phyloP scores from a whole-genome alignment of 2,329 filamentous ascomycete species.

The Rhynchosporium graminicola region DNA sequence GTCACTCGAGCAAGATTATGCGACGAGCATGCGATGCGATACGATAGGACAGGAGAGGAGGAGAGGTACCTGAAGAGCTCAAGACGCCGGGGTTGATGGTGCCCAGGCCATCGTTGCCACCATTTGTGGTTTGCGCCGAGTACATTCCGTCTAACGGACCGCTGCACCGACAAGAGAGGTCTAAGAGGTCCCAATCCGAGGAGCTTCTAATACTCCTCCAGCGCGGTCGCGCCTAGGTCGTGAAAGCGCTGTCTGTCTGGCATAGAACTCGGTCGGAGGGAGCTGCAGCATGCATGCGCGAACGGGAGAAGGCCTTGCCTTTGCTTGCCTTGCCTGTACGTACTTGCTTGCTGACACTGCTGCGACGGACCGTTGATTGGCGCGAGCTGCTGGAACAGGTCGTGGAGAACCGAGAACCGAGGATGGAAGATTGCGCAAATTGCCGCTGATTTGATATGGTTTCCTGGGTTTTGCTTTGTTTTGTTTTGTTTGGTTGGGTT shows the following conservation, averaged over 20 bases:
- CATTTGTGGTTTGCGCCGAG: constrained; percentile 65
- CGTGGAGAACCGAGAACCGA: constrained; percentile 2
- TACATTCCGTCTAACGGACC: constrained; percentile 45
- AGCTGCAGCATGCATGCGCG: constrained; percentile 23
- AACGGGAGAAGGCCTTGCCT: constrained; percentile 13
- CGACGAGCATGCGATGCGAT: constrained; percentile 34
- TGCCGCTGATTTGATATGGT: constrained; percentile 17
- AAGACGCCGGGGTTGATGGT: constrained; percentile 90
- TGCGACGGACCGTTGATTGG: constrained; percentile 20
- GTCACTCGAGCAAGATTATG: constrained; percentile 25
- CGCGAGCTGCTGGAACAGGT: background rate
- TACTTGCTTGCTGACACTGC: background rate
- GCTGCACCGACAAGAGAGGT: constrained; percentile 48
- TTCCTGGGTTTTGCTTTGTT: background rate
- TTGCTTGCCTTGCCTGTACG: background rate
- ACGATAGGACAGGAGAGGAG: constrained; percentile 3
- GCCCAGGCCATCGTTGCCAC: constrained; percentile 49
- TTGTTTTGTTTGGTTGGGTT: constrained; percentile 6
- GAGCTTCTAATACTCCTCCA: constrained; percentile 26
- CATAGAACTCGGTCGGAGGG: constrained; percentile 16
- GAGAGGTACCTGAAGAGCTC: constrained; percentile 70
- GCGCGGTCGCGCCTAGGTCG: constrained; percentile 34
- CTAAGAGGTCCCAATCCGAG: constrained; percentile 20
- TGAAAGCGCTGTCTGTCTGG: constrained; percentile 17
- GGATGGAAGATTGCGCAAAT: constrained; percentile 12